A percentile compares a stretch with the other conserved stretches of the same genome.
Conservation (phyloP, 1,284 basidiomycete genomes). For the Ustanciosporium gigantosporum region DNA sequence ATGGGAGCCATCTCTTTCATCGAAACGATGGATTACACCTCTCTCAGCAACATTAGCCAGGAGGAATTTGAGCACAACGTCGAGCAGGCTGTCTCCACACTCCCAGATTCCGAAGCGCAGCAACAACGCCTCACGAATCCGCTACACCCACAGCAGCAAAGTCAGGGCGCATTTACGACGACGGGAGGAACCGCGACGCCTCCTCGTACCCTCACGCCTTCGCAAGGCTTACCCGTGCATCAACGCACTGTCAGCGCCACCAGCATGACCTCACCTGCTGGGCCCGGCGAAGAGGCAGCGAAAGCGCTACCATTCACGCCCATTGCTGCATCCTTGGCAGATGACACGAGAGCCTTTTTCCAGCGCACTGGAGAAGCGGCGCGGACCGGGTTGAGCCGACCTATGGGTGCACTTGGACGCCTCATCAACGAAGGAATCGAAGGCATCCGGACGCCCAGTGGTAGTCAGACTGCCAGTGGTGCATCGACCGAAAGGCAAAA, state of each 20-base stretch:
- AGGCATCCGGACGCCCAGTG: slow-evolving; percentile 42
- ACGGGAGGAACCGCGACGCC: slow-evolving; percentile 21
- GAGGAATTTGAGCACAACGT: slow-evolving; percentile 77
- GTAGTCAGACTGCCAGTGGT: slow-evolving; percentile 31
- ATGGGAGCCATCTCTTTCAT: slow-evolving; percentile 82
- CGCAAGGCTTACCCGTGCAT: slow-evolving; percentile 9
- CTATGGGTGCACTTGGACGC: slow-evolving; percentile 55
- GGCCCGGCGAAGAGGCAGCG: slow-evolving; percentile 43
- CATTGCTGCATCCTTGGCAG: slow-evolving; percentile 48
- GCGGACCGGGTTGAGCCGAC: slow-evolving; percentile 45
- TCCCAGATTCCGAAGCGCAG: slow-evolving; percentile 11
- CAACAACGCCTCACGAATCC: background rate
- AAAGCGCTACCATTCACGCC: slow-evolving; percentile 35
- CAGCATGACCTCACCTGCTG: slow-evolving; percentile 36
- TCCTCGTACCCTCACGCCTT: slow-evolving; percentile 9
- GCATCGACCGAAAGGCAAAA: slow-evolving; percentile 29
- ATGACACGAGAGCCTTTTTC: slow-evolving; percentile 58
- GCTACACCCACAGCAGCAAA: too few species aligned
- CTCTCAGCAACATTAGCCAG: slow-evolving; percentile 86
- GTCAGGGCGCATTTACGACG: slow-evolving; percentile 7
- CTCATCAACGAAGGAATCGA: slow-evolving; percentile 57
- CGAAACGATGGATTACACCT: slow-evolving; percentile 93
- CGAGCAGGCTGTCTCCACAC: slow-evolving; percentile 38
- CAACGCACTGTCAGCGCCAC: slow-evolving; percentile 26
- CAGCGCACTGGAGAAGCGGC: slow-evolving; percentile 59